A percentile compares a stretch with the other conserved stretches of the same genome.
phyloP scores from a whole-genome alignment of 495 filamentous ascomycete species.

The Amniculicola lignicola region DNA sequence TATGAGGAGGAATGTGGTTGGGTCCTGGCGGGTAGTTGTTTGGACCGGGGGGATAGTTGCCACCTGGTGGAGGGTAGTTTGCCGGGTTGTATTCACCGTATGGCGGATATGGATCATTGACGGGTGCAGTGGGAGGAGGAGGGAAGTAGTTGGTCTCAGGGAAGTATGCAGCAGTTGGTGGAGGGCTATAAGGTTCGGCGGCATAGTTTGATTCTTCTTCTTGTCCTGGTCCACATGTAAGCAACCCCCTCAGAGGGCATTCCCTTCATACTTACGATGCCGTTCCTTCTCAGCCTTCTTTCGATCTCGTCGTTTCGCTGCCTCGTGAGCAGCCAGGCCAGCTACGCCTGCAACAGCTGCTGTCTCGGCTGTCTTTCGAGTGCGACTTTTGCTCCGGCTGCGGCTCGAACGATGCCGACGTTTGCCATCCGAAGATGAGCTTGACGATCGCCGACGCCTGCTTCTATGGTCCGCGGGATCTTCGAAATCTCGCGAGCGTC shows the following conservation, averaged over 20 bases:
- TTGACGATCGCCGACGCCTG: conserved; percentile 34
- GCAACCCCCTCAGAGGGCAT: neutral
- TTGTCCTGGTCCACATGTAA: conserved; percentile 10
- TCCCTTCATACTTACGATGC: conserved; percentile 19
- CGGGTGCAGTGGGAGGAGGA: conserved; percentile 41
- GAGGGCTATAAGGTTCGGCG: conserved; percentile 42
- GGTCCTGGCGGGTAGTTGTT: conserved; percentile 9
- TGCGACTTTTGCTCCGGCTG: conserved; percentile 37
- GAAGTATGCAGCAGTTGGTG: conserved; percentile 46
- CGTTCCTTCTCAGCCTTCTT: conserved; percentile 47
- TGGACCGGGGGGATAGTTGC: too few relatives aligned
- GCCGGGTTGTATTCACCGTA: conserved; percentile 46
- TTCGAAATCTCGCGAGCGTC: conserved; percentile 31
- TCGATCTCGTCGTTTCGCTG: conserved; percentile 63
- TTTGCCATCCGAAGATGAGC: conserved; percentile 43
- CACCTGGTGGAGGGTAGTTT: conserved; percentile 43
- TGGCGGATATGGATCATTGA: conserved; percentile 12
- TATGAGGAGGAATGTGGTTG: neutral
- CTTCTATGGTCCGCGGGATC: conserved; percentile 32
- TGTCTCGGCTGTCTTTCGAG: conserved; percentile 60
- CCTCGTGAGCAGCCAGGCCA: conserved; percentile 71
- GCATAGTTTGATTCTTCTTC: conserved; percentile 37
- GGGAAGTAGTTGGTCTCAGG: conserved; percentile 44
- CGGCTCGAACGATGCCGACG: conserved; percentile 53
- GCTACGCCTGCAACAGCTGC: conserved; percentile 69